Conservation (phyloP, 148 eudicot genomes). For the Suaeda aralocaspica region DNA sequence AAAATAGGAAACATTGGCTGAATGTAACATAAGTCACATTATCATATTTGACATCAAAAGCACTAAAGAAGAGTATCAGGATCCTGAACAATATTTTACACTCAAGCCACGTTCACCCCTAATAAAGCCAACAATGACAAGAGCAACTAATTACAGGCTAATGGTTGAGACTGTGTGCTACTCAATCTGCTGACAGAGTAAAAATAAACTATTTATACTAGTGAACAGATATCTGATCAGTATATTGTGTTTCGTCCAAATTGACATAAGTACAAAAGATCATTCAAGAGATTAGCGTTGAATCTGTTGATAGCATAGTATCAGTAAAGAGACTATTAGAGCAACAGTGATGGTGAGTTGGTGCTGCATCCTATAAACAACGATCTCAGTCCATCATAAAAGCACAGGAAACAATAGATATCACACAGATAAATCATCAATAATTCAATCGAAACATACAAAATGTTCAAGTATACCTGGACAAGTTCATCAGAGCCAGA, state of each 20-base stretch:
- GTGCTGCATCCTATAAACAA: conserved; percentile 5
- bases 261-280: neutral
- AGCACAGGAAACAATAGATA: neutral
- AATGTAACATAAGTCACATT: conserved; percentile 1
- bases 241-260: neutral
- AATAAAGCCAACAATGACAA: neutral
- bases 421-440: conserved; percentile 6
- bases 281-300: no score
- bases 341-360: neutral
- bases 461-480: conserved; percentile 48
- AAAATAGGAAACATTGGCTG: neutral
- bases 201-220: neutral
- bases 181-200: neutral
- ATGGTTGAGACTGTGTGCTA: neutral
- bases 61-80: neutral
- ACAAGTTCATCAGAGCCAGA: conserved; percentile 60
- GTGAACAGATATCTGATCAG: neutral
- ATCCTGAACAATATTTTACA: neutral
- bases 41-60: neutral
- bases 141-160: neutral
- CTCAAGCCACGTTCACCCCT: neutral
- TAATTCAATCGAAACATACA: neutral
- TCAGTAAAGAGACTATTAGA: neutral
- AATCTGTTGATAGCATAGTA: neutral
- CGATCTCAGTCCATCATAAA: neutral